phyloP scores from a whole-genome alignment of 2,329 filamentous ascomycete species.

The Cladophialophora psammophila region DNA sequence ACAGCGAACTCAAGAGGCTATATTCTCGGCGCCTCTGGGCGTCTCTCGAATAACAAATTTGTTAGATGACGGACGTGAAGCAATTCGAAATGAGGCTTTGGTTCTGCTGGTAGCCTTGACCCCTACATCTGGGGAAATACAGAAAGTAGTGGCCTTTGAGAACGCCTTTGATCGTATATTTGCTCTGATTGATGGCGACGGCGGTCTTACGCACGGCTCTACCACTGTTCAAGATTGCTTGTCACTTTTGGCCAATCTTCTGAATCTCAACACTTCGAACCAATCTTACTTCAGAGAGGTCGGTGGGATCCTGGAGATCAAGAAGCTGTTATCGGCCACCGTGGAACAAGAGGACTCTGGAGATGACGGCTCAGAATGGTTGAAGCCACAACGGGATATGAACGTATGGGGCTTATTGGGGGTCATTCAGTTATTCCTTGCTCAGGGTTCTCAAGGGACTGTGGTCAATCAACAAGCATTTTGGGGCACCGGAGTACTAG shows the following conservation, averaged over 20 bases:
- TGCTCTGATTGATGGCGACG: slow-evolving; percentile 79
- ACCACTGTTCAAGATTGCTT: slow-evolving; percentile 92
- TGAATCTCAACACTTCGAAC: slow-evolving; percentile 87
- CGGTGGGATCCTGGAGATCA: slow-evolving; percentile 77
- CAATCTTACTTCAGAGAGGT: slow-evolving; percentile 94
- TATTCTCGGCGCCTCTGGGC: slow-evolving; percentile 86
- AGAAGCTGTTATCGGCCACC: slow-evolving; percentile 70
- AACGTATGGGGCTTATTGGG: slow-evolving; percentile 91
- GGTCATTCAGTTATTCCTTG: slow-evolving; percentile 84
- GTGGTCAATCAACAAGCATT: slow-evolving; percentile 84
- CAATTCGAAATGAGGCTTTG: slow-evolving; percentile 84
- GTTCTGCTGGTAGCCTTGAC: slow-evolving; percentile 88
- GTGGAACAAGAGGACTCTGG: slow-evolving; percentile 60
- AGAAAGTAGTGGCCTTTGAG: slow-evolving; percentile 95
- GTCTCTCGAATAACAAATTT: slow-evolving; percentile 84
- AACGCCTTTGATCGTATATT: slow-evolving; percentile 91
- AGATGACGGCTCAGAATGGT: slow-evolving; percentile 74
- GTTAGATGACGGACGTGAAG: slow-evolving; percentile 85
- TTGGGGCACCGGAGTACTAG: slow-evolving; percentile 80
- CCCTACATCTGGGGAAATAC: slow-evolving; percentile 82
- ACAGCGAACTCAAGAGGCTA: slow-evolving; percentile 92
- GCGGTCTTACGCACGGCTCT: slow-evolving; percentile 80
- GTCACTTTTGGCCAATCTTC: slow-evolving; percentile 85
- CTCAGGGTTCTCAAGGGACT: slow-evolving; percentile 79
- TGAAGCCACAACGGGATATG: slow-evolving; percentile 78